Evolutionary conservation across 495 filamentous ascomycete species (phyloP).

Genomic region (Lasiosphaeria hispida): DNA sequence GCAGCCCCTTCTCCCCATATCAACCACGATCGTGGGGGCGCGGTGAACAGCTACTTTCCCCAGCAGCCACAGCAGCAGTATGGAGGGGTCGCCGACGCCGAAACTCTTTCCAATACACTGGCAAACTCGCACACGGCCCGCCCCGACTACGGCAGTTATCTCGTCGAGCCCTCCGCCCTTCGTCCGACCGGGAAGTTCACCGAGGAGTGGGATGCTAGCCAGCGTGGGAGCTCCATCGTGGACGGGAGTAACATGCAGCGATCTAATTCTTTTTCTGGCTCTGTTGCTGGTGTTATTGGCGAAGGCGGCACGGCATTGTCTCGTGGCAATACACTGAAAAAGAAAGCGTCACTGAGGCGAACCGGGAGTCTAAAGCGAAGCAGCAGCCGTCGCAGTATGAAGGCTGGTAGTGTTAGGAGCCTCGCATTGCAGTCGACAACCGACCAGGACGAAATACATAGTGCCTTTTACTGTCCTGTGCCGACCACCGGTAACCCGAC

Average conservation of each 20-base stretch:
- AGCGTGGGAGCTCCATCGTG: slow-evolving; percentile 60
- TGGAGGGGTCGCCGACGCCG: slow-evolving; percentile 28
- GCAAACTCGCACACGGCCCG: slow-evolving; percentile 39
- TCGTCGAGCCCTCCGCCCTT: slow-evolving; percentile 21
- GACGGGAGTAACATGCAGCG: slow-evolving; percentile 51
- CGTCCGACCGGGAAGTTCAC: slow-evolving; percentile 51
- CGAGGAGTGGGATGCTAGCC: slow-evolving; percentile 71
- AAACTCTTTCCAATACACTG: slow-evolving; percentile 42
- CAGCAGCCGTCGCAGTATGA: slow-evolving; percentile 70
- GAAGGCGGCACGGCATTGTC: slow-evolving; percentile 49
- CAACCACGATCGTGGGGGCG: slow-evolving; percentile 17
- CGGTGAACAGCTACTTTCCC: slow-evolving; percentile 18
- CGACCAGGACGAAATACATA: slow-evolving; percentile 71
- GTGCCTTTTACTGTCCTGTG: slow-evolving; percentile 82
- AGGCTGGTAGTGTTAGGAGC: slow-evolving; percentile 78
- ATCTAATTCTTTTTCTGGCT: slow-evolving; percentile 48
- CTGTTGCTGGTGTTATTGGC: slow-evolving; percentile 26
- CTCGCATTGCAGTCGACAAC: slow-evolving; percentile 61
- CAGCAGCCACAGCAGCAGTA: slow-evolving; percentile 23
- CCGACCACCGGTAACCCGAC: slow-evolving; percentile 86
- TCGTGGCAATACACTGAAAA: slow-evolving; percentile 77
- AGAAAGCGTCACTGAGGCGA: slow-evolving; percentile 74
- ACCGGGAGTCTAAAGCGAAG: slow-evolving; percentile 74
- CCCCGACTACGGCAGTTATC: slow-evolving; percentile 28
- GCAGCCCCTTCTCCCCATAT: slow-evolving; percentile 17